phyloP scores from a whole-genome alignment of 1,139 yeast genomes.

The Geotrichum reessii region DNA sequence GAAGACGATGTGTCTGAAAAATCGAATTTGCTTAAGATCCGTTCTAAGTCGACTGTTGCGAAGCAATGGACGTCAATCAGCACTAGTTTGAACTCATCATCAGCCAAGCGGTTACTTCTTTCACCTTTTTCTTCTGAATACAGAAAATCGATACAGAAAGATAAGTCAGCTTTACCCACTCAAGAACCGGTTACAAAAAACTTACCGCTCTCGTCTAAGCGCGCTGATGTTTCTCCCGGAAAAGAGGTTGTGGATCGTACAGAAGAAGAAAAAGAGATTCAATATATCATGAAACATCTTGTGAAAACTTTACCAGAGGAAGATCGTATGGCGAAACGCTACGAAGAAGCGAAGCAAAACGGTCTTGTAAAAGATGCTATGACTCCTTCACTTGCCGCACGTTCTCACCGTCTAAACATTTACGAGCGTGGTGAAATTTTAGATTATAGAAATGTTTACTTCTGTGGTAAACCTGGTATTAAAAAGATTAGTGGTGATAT shows the following conservation, averaged over 20 bases:
- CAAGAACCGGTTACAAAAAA: neutral
- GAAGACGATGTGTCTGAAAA: neutral
- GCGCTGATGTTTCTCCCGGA: neutral
- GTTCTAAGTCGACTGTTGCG: slow-evolving; percentile 17
- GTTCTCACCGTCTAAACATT: slow-evolving; percentile 33
- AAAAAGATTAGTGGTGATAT: slow-evolving; percentile 40
- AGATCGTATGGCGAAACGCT: slow-evolving; percentile 9
- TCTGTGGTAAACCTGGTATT: slow-evolving; percentile 37
- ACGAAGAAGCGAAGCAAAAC: slow-evolving; percentile 15
- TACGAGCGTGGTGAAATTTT: slow-evolving; percentile 52
- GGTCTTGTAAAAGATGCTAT: slow-evolving; percentile 20
- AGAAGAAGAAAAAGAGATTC: slow-evolving; percentile 20
- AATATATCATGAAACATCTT: slow-evolving; percentile 23
- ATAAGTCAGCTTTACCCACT: neutral
- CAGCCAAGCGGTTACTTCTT: slow-evolving; percentile 14
- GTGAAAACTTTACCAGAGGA: slow-evolving; percentile 23
- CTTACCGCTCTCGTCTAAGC: neutral
- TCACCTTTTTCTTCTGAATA: slow-evolving; percentile 16
- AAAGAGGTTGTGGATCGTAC: neutral
- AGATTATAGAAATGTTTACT: slow-evolving; percentile 39
- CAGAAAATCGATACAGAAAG: neutral
- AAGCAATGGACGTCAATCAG: slow-evolving; percentile 16
- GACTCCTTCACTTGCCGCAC: slow-evolving; percentile 30
- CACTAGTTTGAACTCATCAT: slow-evolving; percentile 4
- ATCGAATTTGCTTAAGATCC: neutral